Evolutionary conservation across 2,329 filamentous ascomycete species (phyloP).

Genomic region (Talaromyces atroroseus): DNA sequence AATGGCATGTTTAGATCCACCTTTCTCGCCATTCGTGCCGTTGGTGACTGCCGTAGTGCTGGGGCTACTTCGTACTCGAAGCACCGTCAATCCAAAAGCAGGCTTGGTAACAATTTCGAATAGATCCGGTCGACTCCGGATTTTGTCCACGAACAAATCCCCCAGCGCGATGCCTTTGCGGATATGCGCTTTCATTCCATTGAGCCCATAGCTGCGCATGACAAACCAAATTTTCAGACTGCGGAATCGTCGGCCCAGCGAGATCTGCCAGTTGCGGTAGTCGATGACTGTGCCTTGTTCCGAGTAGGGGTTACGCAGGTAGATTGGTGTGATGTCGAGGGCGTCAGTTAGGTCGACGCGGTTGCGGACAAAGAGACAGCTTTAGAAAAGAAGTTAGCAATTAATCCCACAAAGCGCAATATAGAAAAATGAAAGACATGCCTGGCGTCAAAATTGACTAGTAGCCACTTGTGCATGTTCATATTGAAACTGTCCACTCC

Average conservation of each 20-base stretch:
- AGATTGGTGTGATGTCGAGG: constrained; percentile 71
- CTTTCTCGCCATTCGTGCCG: constrained; percentile 15
- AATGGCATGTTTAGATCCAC: not conserved
- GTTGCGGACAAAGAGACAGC: constrained; percentile 71
- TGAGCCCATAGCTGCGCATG: constrained; percentile 71
- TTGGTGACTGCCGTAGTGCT: constrained; percentile 1
- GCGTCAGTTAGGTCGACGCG: constrained; percentile 72
- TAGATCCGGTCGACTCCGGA: constrained; percentile 59
- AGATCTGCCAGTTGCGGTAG: constrained; percentile 96
- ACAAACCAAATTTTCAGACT: constrained; percentile 95
- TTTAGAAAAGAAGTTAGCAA: constrained; percentile 39
- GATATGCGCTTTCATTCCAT: constrained; percentile 69
- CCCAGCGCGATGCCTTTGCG: constrained; percentile 62
- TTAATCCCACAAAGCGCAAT: too few relatives aligned
- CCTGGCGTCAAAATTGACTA: constrained; percentile 81
- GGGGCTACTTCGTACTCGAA: constrained; percentile 54
- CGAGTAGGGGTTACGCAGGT: constrained; percentile 75
- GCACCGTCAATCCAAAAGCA: constrained; percentile 71
- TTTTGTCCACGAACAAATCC: constrained; percentile 60
- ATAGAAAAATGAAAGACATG: constrained; percentile 17
- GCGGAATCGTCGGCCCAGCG: constrained; percentile 81
- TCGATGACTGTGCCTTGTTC: constrained; percentile 83
- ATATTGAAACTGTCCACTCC: constrained; percentile 84
- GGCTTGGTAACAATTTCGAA: constrained; percentile 72
- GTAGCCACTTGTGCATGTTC: constrained; percentile 97